Percentiles rank a stretch among this genome's conserved stretches.
Evolutionary conservation across 306 rosid genomes (phyloP).

Genomic region (Hippophae gyantsensis): DNA sequence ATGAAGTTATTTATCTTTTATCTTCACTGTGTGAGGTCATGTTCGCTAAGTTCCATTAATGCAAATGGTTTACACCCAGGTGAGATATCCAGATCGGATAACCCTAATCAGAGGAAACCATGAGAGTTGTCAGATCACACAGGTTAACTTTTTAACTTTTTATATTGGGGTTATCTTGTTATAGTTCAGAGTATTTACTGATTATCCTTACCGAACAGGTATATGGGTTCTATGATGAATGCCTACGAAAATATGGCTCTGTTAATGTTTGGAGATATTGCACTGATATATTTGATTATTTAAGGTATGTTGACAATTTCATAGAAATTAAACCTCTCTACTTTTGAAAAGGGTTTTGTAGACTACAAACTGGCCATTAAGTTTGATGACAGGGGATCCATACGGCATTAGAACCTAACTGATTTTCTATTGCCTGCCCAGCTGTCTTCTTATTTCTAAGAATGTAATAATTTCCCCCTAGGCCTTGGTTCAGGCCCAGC

Average conservation of each 20-base stretch:
- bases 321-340: slow-evolving; percentile 3
- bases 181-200: slow-evolving; percentile 26
- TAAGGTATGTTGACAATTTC: slow-evolving; percentile 52
- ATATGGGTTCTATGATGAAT: slow-evolving; percentile 98
- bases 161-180: slow-evolving; percentile 4
- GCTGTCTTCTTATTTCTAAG: too few relatives aligned
- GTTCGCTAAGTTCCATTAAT: neutral
- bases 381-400: slow-evolving; percentile 2
- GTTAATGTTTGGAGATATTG: slow-evolving; percentile 99
- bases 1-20: neutral
- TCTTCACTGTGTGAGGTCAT: slow-evolving; percentile 3
- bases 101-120: slow-evolving; percentile 97
- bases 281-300: slow-evolving; percentile 91
- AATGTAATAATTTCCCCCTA: too few relatives aligned
- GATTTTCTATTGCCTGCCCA: too few relatives aligned
- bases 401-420: neutral
- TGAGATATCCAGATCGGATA: slow-evolving; percentile 97
- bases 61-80: slow-evolving; percentile 35
- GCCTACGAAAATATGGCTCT: slow-evolving; percentile 97
- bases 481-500: too few relatives aligned
- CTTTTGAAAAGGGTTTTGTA: neutral
- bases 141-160: slow-evolving; percentile 44
- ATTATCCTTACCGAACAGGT: slow-evolving; percentile 55
- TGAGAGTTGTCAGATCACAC: slow-evolving; percentile 98
- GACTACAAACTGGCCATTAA: neutral